Evolutionary conservation across 2,329 filamentous ascomycete genomes (phyloP).

Genomic region (Epichloe scottii): DNA sequence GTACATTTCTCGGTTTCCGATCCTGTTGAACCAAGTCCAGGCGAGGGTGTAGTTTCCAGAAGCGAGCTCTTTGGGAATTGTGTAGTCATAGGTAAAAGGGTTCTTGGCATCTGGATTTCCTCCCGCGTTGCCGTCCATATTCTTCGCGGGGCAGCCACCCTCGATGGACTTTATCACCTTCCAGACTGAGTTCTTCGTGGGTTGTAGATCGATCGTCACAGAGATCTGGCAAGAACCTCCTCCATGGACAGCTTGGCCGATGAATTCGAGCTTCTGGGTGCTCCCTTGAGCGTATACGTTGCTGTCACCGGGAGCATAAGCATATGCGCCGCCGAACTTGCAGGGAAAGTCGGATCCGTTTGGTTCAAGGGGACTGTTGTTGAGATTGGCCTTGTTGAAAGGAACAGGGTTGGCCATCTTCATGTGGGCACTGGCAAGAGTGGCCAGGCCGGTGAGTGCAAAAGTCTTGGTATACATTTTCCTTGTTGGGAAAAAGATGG

Average conservation of each 20-base stretch:
- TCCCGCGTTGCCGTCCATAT: slow-evolving; percentile 43
- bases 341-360: slow-evolving; percentile 68
- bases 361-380: slow-evolving; percentile 52
- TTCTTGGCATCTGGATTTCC: slow-evolving; percentile 26
- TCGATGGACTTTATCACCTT: slow-evolving; percentile 83
- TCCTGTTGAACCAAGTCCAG: slow-evolving; percentile 90
- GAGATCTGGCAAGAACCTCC: slow-evolving; percentile 88
- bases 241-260: slow-evolving; percentile 67
- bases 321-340: slow-evolving; percentile 43
- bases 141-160: slow-evolving; percentile 66
- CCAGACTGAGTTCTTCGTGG: slow-evolving; percentile 57
- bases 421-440: slow-evolving; percentile 62
- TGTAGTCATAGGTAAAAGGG: slow-evolving; percentile 53
- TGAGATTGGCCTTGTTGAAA: slow-evolving; percentile 28
- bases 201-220: slow-evolving; percentile 63
- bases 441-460: slow-evolving; percentile 42
- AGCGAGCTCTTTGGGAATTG: slow-evolving; percentile 57
- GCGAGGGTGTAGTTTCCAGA: slow-evolving; percentile 69
- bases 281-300: slow-evolving; percentile 44
- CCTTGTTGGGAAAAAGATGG: background rate
- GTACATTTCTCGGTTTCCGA: slow-evolving; percentile 93
- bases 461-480: slow-evolving; percentile 41
- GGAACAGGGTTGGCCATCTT: slow-evolving; percentile 56
- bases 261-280: slow-evolving; percentile 43
- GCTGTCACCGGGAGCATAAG: slow-evolving; percentile 27